Base-by-base conservation (phyloP, 352 stramenopile genomes). In the Globisporangium yorkense region DNA sequence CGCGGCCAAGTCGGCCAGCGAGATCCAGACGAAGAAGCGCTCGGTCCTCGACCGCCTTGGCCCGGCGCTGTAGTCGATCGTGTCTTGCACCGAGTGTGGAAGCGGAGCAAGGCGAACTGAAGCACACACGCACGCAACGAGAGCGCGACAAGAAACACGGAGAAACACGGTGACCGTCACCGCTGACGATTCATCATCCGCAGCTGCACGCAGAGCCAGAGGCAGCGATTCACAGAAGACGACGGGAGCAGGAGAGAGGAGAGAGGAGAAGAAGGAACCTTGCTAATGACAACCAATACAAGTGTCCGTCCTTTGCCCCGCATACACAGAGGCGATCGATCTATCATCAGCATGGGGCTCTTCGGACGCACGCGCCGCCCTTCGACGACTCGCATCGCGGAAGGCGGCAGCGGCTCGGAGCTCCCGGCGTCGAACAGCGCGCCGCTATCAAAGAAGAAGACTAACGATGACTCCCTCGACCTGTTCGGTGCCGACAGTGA, bases 21-120 rank as follows among this genome's bases (percentile, higher is more conserved):
- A 89, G 18, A 66, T 60, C 27, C 80, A 85, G 40, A 51, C 70
- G 50, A 94, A 94, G 72, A 94, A 94, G 72, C 69, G 75, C 16
- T 94, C 84, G 1, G 84, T 94, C 27, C 68, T 94, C 16, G 84
- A 94, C 46, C 80, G 84, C 20, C 76, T 94, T 45, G 84, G 84
- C 2, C 84, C 84, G n/a, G 81, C 80, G 12, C 31, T 92, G 33
- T 89, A 76, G 55, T 7, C 3, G 27, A 3, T 20, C 27, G 1
- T 37, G 33, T 37, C 33, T 37, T 37, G 33, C 5, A 5, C 33
- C 24, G 24, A 27, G 24, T 27, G 24, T 27, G 24, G 24, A 27
- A 27, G 24, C 24, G 24, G 24, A 27, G 24, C 24, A 27, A 27
- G 24, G 24, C 24, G 24, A 27, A 27, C 24, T 27, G 24, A 27